A percentile compares a stretch with the other conserved stretches of the same genome.
These are phyloP conservation scores for Fusarium chuoi DNA, from an alignment of 2,329 filamentous ascomycete genomes.

Conservation along the genomic window DNA sequence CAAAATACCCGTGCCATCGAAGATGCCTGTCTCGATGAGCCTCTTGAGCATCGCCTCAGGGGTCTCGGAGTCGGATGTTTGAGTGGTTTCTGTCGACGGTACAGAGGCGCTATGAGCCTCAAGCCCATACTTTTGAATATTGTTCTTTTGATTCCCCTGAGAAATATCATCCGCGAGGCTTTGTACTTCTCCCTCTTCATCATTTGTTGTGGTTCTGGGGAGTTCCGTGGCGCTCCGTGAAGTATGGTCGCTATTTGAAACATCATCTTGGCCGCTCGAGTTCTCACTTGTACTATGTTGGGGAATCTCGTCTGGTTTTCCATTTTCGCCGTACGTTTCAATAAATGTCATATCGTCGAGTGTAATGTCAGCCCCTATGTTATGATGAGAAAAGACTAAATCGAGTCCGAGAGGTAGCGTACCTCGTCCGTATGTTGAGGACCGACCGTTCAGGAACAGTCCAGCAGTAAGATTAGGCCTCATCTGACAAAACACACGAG, in stretches of 20 bases:
- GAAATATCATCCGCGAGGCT: neutral
- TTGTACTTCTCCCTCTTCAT: neutral
- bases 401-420: neutral
- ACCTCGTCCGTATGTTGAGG: constrained; percentile 35
- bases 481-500: constrained; percentile 39
- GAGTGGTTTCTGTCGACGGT: neutral
- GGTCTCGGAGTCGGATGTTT: neutral
- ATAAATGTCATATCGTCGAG: constrained; percentile 64
- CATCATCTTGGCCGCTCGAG: neutral
- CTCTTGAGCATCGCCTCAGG: constrained; percentile 9
- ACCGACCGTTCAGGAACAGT: constrained; percentile 49
- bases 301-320: constrained; percentile 16
- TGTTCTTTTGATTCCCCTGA: neutral
- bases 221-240: neutral
- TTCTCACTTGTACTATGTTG: neutral
- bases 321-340: neutral
- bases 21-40: constrained; percentile 36
- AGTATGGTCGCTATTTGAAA: neutral
- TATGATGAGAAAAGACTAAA: neutral
- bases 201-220: neutral
- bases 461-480: constrained; percentile 49
- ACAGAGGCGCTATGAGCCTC: neutral
- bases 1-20: constrained; percentile 21
- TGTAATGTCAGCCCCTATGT: constrained; percentile 59
- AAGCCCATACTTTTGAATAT: neutral